A percentile compares a stretch with the other conserved stretches of the same genome.
Conservation (phyloP, 2,329 filamentous ascomycete genomes). For the Diaporthe eres region DNA sequence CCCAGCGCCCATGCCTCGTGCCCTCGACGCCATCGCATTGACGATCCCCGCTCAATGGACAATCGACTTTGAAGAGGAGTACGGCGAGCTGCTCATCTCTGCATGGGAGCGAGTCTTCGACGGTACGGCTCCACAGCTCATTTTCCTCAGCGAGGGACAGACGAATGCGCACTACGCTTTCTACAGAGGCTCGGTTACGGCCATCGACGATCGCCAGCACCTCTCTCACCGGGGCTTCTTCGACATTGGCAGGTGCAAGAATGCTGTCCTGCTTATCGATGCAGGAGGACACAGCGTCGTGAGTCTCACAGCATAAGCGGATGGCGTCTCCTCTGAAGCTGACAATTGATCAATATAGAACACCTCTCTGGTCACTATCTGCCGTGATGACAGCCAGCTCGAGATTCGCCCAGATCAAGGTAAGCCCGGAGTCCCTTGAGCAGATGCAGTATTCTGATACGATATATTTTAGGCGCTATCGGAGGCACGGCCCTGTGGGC, state of each 20-base stretch:
- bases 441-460: not conserved
- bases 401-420: not conserved
- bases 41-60: conserved; percentile 11
- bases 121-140: not conserved
- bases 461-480: not conserved
- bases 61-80: conserved; percentile 4
- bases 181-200: not conserved
- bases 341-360: not conserved
- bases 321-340: not conserved
- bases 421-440: not conserved
- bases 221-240: not conserved
- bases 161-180: not conserved
- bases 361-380: not conserved
- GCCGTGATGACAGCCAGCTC: not conserved
- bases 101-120: not conserved
- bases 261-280: not conserved
- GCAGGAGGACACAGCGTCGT: conserved; percentile 9
- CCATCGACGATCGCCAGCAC: not conserved
- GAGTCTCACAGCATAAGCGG: not conserved
- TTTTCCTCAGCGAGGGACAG: conserved; percentile 12
- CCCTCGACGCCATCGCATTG: not conserved
- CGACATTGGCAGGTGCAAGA: not conserved
- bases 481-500: not conserved
- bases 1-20: not conserved
- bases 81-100: not conserved